A percentile compares a stretch with the other conserved stretches of the same genome.
Evolutionary conservation across 2,329 filamentous ascomycete genomes (phyloP).

Genomic region (Graphilbum fragrans): DNA sequence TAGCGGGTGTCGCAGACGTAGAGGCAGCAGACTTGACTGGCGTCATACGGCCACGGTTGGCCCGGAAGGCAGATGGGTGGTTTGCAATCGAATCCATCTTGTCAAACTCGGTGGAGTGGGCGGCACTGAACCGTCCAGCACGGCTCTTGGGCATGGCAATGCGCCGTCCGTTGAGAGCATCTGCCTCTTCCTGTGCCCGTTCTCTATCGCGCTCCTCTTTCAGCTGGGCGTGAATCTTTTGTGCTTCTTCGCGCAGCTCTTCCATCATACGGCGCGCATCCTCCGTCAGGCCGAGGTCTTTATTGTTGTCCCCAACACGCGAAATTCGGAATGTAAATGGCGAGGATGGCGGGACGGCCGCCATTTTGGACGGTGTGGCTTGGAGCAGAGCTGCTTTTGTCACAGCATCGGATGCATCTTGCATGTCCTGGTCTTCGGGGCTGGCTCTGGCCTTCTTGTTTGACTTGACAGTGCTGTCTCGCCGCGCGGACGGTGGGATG

Average conservation of each 20-base stretch:
- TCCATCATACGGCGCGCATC: slow-evolving; percentile 50
- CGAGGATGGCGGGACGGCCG: slow-evolving; percentile 33
- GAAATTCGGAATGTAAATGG: slow-evolving; percentile 55
- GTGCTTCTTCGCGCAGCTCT: slow-evolving; percentile 60
- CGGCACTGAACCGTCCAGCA: slow-evolving; percentile 67
- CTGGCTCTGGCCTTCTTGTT: slow-evolving; percentile 26
- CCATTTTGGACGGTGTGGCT: slow-evolving; percentile 51
- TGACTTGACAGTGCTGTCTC: slow-evolving; percentile 3
- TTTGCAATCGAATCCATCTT: slow-evolving; percentile 96
- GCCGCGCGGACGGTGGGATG: slow-evolving; percentile 32
- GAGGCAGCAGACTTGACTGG: slow-evolving; percentile 23
- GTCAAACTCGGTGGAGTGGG: slow-evolving; percentile 79
- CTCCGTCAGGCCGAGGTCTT: slow-evolving; percentile 41
- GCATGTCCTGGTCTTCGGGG: slow-evolving; percentile 9
- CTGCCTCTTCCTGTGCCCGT: slow-evolving; percentile 29
- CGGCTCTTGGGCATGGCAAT: slow-evolving; percentile 74
- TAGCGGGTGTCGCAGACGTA: slow-evolving; percentile 2
- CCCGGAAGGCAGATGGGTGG: slow-evolving; percentile 69
- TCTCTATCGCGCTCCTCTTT: slow-evolving; percentile 48
- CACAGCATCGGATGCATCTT: slow-evolving; percentile 6
- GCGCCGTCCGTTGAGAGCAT: slow-evolving; percentile 31
- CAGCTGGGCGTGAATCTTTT: slow-evolving; percentile 58
- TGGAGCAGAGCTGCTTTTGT: slow-evolving; percentile 29
- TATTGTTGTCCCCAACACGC: slow-evolving; percentile 21
- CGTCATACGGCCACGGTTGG: slow-evolving; percentile 39